Evolutionary conservation across 345 rosid species (phyloP), one percentile per base, ranked within the genome.

Genomic region (Salix exigua): DNA sequence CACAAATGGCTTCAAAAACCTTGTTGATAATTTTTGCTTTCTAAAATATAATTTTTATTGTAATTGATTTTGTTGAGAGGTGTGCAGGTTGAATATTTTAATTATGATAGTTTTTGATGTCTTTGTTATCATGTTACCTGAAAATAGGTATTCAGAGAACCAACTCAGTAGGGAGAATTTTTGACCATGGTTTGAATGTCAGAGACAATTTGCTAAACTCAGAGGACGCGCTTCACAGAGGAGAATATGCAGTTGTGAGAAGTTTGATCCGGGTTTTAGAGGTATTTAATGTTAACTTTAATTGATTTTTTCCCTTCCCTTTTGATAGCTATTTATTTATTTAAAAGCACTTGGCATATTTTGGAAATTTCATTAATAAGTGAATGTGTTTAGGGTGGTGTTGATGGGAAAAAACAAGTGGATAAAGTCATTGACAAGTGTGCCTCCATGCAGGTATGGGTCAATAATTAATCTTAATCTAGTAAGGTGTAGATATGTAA

Each of bases 351-450:
- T 72, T 70, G 58, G 53, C 70, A 72, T 65, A 68, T 80, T 53
- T 69, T 64, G 84, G 73, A 83, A 37, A 60, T 38, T 78, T 68
- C 53, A 72, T 70, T 71, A 64, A 77, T 69, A 70, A 75, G 80
- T 81, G 68, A 60, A 38, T 82, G 58, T 76, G 58, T 76, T 60
- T 78, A 96, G 99, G 98, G 99, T 78, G 99, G 99, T 77, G 97
- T 93, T 62, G 99, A 96, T 86, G 98, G 98, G 73, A 96, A 96
- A 89, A 86, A 91, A 77, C 96, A 91, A 85, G 98, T 96, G 51
- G 99, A 96, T 81, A 91, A 91, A 85, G 98, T 96, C 83, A 96
- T 96, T 77, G 99, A 96, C 87, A 93, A 91, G 86, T 96, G 99
- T 84, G 87, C 99, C 71, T 88, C 97, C 80, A 96, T 96, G 99